phyloP scores from a whole-genome alignment of 768 basidiomycete species.

The Mycena alexandri region DNA sequence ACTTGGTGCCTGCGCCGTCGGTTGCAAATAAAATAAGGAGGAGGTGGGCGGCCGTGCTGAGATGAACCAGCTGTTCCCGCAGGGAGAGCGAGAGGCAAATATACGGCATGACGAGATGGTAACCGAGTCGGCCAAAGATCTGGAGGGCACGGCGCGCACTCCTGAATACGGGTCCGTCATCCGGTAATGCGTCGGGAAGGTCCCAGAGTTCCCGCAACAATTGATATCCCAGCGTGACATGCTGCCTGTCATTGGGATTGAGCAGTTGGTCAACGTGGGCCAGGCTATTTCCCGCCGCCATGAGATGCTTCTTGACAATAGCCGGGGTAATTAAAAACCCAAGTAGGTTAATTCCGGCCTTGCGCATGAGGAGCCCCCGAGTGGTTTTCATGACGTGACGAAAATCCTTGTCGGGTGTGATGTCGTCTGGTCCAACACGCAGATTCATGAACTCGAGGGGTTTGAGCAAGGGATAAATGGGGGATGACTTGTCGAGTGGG shows the following conservation, averaged over 20 bases:
- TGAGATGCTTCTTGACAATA: background rate
- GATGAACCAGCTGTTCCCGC: too few relatives aligned
- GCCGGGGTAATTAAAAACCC: background rate
- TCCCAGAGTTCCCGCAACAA: background rate
- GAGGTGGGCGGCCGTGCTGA: too few relatives aligned
- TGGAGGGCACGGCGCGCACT: background rate
- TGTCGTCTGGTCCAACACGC: constrained; percentile 45
- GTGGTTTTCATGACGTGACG: constrained; percentile 48
- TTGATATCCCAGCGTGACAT: background rate
- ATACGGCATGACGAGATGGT: background rate
- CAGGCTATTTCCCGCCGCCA: background rate
- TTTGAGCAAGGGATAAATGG: constrained; percentile 35
- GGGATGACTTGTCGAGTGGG: constrained; percentile 23
- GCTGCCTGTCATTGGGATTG: background rate
- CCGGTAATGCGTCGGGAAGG: background rate
- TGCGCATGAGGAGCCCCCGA: constrained; percentile 42
- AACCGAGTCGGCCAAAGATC: background rate
- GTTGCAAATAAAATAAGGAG: background rate
- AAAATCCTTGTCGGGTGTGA: constrained; percentile 49
- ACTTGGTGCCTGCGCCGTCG: background rate
- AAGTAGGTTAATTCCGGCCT: constrained; percentile 39
- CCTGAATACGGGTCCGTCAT: background rate
- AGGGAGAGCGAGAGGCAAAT: background rate
- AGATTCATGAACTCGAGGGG: constrained; percentile 40
- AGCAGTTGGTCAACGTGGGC: background rate